Conservation (phyloP, 1,284 basidiomycete species). For the Malassezia dermatis region DNA sequence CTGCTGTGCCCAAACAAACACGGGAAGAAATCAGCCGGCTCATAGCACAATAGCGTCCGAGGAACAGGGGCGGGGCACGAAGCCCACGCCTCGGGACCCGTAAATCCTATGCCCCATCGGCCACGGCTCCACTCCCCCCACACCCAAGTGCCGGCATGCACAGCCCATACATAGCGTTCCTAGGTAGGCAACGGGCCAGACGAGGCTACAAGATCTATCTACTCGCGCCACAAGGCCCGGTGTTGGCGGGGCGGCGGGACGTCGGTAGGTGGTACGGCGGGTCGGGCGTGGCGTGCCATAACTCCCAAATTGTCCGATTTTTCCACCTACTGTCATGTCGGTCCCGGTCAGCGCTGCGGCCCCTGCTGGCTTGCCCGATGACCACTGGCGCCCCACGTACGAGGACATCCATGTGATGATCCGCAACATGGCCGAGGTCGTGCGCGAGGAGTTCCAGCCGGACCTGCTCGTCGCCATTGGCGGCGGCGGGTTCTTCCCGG, state of each 20-base stretch:
- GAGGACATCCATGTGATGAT: constrained; percentile 47
- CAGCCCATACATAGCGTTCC: background rate
- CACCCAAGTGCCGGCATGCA: background rate
- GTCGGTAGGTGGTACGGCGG: too few species aligned
- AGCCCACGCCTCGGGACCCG: background rate
- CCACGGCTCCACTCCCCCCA: background rate
- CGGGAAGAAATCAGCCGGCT: background rate
- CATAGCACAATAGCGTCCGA: background rate
- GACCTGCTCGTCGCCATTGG: constrained; percentile 44
- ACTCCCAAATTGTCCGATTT: background rate
- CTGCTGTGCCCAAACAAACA: background rate
- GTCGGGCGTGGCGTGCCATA: background rate
- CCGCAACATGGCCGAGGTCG: constrained; percentile 28
- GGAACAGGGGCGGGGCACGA: background rate
- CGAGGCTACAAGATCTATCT: background rate
- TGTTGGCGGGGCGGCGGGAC: too few species aligned
- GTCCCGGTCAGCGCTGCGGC: background rate
- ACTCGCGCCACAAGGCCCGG: background rate
- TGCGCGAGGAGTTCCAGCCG: constrained; percentile 39
- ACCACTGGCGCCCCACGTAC: constrained; percentile 45
- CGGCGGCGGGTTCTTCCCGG: constrained; percentile 46
- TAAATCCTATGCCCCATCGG: background rate
- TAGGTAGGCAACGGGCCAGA: background rate
- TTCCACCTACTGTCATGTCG: background rate
- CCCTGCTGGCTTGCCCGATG: constrained; percentile 25